Evolutionary conservation across 768 basidiomycete genomes (phyloP), one percentile per base, ranked within the genome.

Genomic region (Phaeotremella fagi): DNA sequence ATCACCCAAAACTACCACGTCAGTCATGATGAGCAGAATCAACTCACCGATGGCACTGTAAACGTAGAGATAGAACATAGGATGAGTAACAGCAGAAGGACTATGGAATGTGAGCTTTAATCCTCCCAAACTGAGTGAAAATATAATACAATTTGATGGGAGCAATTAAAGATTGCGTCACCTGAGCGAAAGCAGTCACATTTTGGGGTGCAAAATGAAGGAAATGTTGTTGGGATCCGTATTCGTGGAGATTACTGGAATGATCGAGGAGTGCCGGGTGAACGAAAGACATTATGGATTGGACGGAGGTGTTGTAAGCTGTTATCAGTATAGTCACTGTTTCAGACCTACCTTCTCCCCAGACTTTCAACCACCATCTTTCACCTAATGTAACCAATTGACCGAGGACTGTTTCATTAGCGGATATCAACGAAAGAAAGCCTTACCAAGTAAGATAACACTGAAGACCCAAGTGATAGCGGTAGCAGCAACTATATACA

Each of bases 281-380:
- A 15, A 47, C 45, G 42, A 57, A 57, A 14, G 52, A 18, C n/a
- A 60, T 12, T 47, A 31, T 33, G n/a, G 41, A 29, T 44, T 38
- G 43, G 1, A 57, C 3, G 3, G 24, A 23, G 27, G 51, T 63
- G 28, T 24, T 59, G 51, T 67, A 63, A 16, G 65, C 65, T 66
- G 41, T 16, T 24, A 20, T 42, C 11, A 38, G 9, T 5, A 9
- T n/a, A 29, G 15, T 31, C 31, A 33, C 9, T 7, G 31, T 7
- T 33, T 48, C 46, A 48, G 46, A 29, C 59, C 55, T 41, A 70
- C 71, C 84, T 55, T 83, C 80, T 9, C 85, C 85, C 86, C 86
- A 88, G 41, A 85, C 82, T 78, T 81, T 87, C 63, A 90, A 84
- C 87, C 87, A 90, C 4, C 53, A 70, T 45, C 68, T 25, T 45